Conservation (phyloP, 2,329 filamentous ascomycete species). For the Claviceps sp. region DNA sequence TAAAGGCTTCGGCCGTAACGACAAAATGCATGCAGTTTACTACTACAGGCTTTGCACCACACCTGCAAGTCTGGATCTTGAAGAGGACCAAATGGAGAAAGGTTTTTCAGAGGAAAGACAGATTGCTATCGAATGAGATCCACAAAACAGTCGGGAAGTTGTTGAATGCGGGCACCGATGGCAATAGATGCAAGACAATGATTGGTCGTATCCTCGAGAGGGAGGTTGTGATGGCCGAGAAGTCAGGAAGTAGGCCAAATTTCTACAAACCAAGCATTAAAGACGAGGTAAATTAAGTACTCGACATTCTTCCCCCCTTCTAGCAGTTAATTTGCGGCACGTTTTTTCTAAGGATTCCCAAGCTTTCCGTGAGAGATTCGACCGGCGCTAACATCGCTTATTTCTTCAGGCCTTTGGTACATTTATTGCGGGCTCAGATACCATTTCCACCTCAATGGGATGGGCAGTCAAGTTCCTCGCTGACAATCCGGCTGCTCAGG, state of each 20-base stretch:
- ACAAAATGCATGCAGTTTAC: not conserved
- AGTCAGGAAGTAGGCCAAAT: constrained; percentile 15
- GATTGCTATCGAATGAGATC: constrained; percentile 4
- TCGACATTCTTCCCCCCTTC: not conserved
- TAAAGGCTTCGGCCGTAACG: not conserved
- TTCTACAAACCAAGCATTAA: constrained; percentile 17
- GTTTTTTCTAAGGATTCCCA: not conserved
- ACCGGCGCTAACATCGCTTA: not conserved
- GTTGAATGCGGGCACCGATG: not conserved
- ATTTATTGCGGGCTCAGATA: constrained; percentile 15
- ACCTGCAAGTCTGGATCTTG: constrained; percentile 16
- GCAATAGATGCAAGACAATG: not conserved
- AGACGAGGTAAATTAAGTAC: constrained; percentile 15
- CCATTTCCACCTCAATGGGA: not conserved
- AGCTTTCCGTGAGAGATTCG: not conserved
- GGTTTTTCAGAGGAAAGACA: constrained; percentile 4
- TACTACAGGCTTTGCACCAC: constrained; percentile 1
- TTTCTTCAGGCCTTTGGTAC: constrained; percentile 11
- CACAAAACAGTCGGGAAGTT: not conserved
- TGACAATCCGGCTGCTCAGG: constrained; percentile 2
- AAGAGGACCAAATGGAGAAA: constrained; percentile 1
- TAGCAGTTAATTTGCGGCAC: not conserved
- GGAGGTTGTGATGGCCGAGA: constrained; percentile 13
- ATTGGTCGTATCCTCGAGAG: not conserved
- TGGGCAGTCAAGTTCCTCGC: constrained; percentile 3